Evolutionary conservation across 2,329 filamentous ascomycete genomes (phyloP).

Genomic region (Madurella fahalii): DNA sequence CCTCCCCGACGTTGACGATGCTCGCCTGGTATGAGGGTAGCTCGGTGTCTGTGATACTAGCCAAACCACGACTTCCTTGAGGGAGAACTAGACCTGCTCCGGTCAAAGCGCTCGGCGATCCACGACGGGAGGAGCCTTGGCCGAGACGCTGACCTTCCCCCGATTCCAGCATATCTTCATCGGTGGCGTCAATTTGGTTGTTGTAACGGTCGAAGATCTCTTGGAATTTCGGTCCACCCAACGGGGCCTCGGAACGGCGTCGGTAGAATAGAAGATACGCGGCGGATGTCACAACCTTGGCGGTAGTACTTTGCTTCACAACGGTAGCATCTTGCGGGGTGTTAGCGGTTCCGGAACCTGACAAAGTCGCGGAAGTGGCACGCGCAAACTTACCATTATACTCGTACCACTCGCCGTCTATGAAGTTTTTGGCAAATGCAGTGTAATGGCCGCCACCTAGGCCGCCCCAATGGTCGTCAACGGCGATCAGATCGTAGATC

Average conservation of each 20-base stretch:
- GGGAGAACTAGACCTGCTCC: slow-evolving; percentile 72
- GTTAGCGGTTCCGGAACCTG: slow-evolving; percentile 36
- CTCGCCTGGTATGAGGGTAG: slow-evolving; percentile 17
- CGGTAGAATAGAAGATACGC: slow-evolving; percentile 97
- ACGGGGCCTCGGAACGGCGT: slow-evolving; percentile 68
- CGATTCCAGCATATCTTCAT: slow-evolving; percentile 47
- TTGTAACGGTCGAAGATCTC: slow-evolving; percentile 64
- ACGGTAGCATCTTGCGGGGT: slow-evolving; percentile 65
- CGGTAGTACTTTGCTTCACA: slow-evolving; percentile 54
- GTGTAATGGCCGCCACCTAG: slow-evolving; percentile 96
- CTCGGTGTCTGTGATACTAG: slow-evolving; percentile 31
- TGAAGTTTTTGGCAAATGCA: slow-evolving; percentile 88
- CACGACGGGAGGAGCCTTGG: slow-evolving; percentile 78
- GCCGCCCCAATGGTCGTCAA: slow-evolving; percentile 93
- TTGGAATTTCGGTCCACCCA: slow-evolving; percentile 74
- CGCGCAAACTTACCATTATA: slow-evolving; percentile 72
- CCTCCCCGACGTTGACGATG: neutral
- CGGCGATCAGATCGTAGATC: slow-evolving; percentile 88
- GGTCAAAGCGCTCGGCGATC: slow-evolving; percentile 83
- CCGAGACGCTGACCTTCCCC: slow-evolving; percentile 86
- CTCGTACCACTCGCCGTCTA: slow-evolving; percentile 86
- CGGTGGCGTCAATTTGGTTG: slow-evolving; percentile 44
- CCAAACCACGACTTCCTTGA: slow-evolving; percentile 59
- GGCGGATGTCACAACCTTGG: slow-evolving; percentile 64
- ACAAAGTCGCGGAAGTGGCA: neutral